Conservation (phyloP, 345 rosid species). For the Punica granatum region DNA sequence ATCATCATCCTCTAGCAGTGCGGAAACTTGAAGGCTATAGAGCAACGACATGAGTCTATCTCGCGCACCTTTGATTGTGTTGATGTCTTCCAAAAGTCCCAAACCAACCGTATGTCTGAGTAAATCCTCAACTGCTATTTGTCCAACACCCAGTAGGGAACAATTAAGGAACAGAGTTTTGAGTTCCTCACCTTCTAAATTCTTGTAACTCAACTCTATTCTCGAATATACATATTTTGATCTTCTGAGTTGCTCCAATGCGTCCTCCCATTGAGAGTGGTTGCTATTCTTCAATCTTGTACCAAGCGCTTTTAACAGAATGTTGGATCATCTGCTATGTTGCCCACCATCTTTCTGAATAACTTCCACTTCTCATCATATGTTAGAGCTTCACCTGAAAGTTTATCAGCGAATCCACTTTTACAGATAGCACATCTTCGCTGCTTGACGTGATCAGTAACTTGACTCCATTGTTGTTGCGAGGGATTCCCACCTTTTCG, state of each 20-base stretch:
- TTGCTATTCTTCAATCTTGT: slow-evolving; percentile 6
- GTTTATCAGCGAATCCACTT: slow-evolving; percentile 10
- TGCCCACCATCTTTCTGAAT: slow-evolving; percentile 13
- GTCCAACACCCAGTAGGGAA: not conserved
- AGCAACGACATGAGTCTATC: not conserved
- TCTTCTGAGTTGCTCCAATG: not conserved
- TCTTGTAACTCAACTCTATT: slow-evolving; percentile 18
- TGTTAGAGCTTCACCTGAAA: not conserved
- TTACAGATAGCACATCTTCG: not conserved
- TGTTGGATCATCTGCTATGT: not conserved
- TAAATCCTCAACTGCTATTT: slow-evolving; percentile 4
- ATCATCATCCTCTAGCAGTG: slow-evolving; percentile 5
- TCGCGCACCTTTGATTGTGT: slow-evolving; percentile 8
- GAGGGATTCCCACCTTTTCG: slow-evolving; percentile 24
- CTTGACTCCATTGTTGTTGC: slow-evolving; percentile 12
- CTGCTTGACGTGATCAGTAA: slow-evolving; percentile 21
- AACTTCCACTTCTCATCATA: slow-evolving; percentile 18
- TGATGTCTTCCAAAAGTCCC: not conserved
- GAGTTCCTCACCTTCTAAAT: slow-evolving; percentile 15
- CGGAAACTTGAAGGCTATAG: slow-evolving; percentile 1
- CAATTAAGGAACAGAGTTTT: slow-evolving; percentile 26
- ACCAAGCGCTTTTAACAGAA: slow-evolving; percentile 16
- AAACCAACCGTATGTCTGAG: slow-evolving; percentile 13
- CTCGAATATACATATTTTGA: not conserved
- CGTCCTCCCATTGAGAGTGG: slow-evolving; percentile 14